Evolutionary conservation across 768 basidiomycete species (phyloP), one percentile per base, ranked within the genome.

Genomic region (Omphalotus guepiniiformis): DNA sequence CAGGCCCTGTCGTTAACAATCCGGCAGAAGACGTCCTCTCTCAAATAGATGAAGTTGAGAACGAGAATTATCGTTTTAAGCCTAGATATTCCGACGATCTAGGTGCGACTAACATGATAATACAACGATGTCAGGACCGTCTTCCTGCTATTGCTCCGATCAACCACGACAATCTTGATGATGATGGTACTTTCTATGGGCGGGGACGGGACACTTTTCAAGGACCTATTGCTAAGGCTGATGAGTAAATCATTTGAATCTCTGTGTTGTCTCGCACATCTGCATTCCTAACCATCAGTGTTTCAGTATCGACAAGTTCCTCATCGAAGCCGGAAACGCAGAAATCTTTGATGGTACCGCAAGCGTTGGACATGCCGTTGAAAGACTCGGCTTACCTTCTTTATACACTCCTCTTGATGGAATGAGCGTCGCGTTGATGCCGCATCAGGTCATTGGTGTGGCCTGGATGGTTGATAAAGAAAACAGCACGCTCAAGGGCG

Each of bases 371-470:
- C 68, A 75, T 18, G 82, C 82, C 0, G 66, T 85, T 0, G 55
- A 68, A 32, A 70, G 70, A 47, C 71, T 90, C 18, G 75, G 74
- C 0, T 61, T 90, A 28, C 55, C 61, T n/a, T 59, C 53, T 28
- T 66, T 80, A 42, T 66, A 72, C 30, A 68, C 78, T 23, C 59
- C 69, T 19, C 49, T 88, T 2, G 78, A 78, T 0, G 80, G 79
- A 4, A 79, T 88, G 74, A 68, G 68, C 13, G 68, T 86, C 21
- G 61, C 73, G 0, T 63, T 88, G 28, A 80, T 88, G 80, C 73
- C 85, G 8, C 86, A 88, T 60, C 82, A 87, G 55, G 67, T 74
- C 15, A 76, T 88, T 41, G 77, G 74, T 6, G 78, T 78, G 1
- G 69, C 74, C 4, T 86, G 81, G 78, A 82, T 85, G 80, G 45